phyloP scores from a whole-genome alignment of 371 early-diverging fungal genomes.

The Mortierella sp. region DNA sequence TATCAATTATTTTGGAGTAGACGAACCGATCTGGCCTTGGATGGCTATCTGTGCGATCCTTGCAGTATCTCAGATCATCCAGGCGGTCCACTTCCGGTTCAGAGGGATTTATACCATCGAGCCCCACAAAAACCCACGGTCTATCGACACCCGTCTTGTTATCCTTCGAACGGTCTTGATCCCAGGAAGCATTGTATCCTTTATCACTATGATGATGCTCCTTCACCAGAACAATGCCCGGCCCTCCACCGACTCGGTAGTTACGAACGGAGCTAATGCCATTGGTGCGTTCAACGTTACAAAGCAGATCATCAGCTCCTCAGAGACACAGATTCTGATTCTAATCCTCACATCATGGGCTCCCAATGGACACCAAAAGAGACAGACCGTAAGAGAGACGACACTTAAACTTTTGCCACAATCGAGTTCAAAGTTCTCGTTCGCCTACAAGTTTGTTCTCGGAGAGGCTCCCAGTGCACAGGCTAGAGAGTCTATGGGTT shows the following conservation, averaged over 20 bases:
- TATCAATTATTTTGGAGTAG: constrained; percentile 55
- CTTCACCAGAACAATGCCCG: constrained; percentile 60
- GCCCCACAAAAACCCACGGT: constrained; percentile 51
- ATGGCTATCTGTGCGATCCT: constrained; percentile 62
- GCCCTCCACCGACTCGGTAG: constrained; percentile 57
- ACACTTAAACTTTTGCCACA: constrained; percentile 54
- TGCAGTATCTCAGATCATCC: constrained; percentile 59
- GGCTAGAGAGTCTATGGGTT: constrained; percentile 55
- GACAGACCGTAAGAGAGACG: constrained; percentile 60
- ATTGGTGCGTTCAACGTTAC: constrained; percentile 41
- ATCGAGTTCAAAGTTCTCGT: constrained; percentile 31
- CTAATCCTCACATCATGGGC: constrained; percentile 69
- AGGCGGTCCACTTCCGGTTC: constrained; percentile 60
- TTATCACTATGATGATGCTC: constrained; percentile 61
- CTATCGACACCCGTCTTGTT: constrained; percentile 53
- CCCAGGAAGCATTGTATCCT: constrained; percentile 61
- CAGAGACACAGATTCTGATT: constrained; percentile 56
- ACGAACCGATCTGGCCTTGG: constrained; percentile 65
- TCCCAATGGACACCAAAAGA: constrained; percentile 53
- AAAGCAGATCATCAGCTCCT: constrained; percentile 25
- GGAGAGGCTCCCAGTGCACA: constrained; percentile 64
- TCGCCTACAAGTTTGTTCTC: constrained; percentile 65
- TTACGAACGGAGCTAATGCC: constrained; percentile 49
- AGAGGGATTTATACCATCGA: constrained; percentile 60
- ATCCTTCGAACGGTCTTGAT: constrained; percentile 60